phyloP scores from a whole-genome alignment of 139 green algal genomes.

The Volvox reticuliferus region DNA sequence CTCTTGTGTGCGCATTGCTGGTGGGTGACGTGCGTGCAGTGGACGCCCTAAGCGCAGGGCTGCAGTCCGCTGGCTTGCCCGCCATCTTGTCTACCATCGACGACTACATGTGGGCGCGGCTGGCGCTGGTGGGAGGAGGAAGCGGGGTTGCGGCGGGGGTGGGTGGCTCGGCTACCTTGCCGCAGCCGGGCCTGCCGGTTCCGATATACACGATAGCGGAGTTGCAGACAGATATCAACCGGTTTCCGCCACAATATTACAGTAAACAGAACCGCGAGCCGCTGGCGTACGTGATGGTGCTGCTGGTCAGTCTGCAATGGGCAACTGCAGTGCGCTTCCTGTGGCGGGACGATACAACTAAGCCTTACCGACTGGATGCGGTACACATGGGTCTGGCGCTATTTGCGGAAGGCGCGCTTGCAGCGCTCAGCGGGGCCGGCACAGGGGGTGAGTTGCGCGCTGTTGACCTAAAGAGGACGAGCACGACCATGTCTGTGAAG shows the following conservation, averaged over 20 bases:
- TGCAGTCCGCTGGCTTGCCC: conserved; percentile 53
- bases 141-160: neutral
- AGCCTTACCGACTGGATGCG: conserved; percentile 75
- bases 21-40: conserved; percentile 69
- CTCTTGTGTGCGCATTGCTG: conserved; percentile 78
- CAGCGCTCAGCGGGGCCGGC: conserved; percentile 1
- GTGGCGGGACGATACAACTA: conserved; percentile 65
- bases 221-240: conserved; percentile 86
- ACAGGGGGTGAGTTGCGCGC: neutral
- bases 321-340: conserved; percentile 49
- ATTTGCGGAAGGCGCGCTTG: conserved; percentile 36
- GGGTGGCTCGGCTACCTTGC: conserved; percentile 3
- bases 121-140: conserved; percentile 68
- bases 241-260: conserved; percentile 88
- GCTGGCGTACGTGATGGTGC: conserved; percentile 87
- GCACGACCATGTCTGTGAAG: too few species aligned
- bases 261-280: conserved; percentile 79
- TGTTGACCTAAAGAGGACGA: too few species aligned
- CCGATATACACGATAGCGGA: conserved; percentile 68
- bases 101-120: conserved; percentile 93
- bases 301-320: conserved; percentile 90
- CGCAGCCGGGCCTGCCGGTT: neutral
- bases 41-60: conserved; percentile 70
- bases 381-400: conserved; percentile 84
- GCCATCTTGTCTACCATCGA: conserved; percentile 90